Evolutionary conservation across 257 asterid genomes (phyloP), one percentile per base, ranked within the genome.

Genomic region (Coffea canephora): DNA sequence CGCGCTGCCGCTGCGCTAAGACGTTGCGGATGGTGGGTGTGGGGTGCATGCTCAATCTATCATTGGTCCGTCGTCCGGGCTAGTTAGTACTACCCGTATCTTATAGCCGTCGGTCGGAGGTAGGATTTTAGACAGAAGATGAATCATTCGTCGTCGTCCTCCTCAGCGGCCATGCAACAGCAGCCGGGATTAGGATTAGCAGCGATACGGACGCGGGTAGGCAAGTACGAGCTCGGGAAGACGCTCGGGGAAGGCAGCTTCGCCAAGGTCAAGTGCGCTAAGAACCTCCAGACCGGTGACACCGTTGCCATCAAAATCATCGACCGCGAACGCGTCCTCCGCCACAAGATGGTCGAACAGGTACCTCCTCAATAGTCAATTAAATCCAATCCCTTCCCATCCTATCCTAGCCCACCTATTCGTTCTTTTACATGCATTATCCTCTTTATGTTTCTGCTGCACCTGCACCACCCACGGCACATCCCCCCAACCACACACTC

Each of bases 221-320:
- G 97, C 6, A 89, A 86, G 72, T 93, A 93, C 62, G 94, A 91
- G 79, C 83, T 91, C 13, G 97, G 97, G n/a, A 89, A 83, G 85
- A 93, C 97, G 4, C 86, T 93, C 2, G 97, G 97, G 0, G 95
- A 88, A 81, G 97, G 97, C 36, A 86, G 93, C 76, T 93, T 88
- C 83, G 97, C 93, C 19, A 93, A 93, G 94, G 94, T 93, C 19
- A 93, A 91, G 88, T 86, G 75, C 43, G 97, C 93, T 14, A 87
- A 81, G 15, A 80, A 93, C 79, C 69, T 83, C 12, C 77, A 78
- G 9, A 90, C 92, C 31, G 89, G 87, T 27, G 90, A 88, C 27
- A 64, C 66, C 46, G 96, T 91, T 76, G 97, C 97, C 86, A 93
- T 93, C 87, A 91, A 89, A 85, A 82, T 91, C 76, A 90, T 93